phyloP scores from a whole-genome alignment of 2,329 filamentous ascomycete genomes.

The Neonectria sp. region DNA sequence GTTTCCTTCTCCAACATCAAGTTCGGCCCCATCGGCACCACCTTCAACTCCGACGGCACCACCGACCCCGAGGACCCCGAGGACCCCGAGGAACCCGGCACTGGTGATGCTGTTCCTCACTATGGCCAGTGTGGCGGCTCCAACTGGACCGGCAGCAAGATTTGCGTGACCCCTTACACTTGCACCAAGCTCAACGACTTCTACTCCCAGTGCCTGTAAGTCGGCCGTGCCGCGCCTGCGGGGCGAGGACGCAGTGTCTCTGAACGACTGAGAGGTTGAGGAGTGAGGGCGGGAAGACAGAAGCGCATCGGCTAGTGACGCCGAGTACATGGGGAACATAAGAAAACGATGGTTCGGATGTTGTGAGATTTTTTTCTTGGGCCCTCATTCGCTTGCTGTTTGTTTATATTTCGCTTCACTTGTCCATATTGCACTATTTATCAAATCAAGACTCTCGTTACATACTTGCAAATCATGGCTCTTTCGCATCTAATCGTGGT shows the following conservation, averaged over 20 bases:
- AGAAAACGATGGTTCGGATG: neutral
- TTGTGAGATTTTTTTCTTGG: neutral
- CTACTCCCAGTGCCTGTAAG: conserved; percentile 60
- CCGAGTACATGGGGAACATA: neutral
- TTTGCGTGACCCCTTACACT: conserved; percentile 53
- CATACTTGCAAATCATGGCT: neutral
- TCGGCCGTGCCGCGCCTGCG: neutral
- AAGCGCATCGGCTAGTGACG: neutral
- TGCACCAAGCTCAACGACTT: conserved; percentile 57
- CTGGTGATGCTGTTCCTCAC: conserved; percentile 41
- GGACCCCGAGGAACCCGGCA: conserved; percentile 26
- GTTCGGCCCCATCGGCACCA: conserved; percentile 69
- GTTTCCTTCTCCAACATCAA: conserved; percentile 74
- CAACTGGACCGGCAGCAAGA: conserved; percentile 54
- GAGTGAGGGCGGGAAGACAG: neutral
- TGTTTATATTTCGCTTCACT: conserved; percentile 13
- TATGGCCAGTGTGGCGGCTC: conserved; percentile 58
- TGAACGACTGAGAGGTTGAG: neutral
- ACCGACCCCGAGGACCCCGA: neutral
- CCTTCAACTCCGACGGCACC: conserved; percentile 53
- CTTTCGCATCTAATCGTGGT: neutral
- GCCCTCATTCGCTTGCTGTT: conserved; percentile 8
- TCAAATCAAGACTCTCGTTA: conserved; percentile 14
- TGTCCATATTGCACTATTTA: conserved; percentile 23
- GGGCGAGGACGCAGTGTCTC: neutral